A percentile compares a stretch with the other conserved stretches of the same genome.
Evolutionary conservation across 306 rosid genomes (phyloP).

Genomic region (Lupinus albus): DNA sequence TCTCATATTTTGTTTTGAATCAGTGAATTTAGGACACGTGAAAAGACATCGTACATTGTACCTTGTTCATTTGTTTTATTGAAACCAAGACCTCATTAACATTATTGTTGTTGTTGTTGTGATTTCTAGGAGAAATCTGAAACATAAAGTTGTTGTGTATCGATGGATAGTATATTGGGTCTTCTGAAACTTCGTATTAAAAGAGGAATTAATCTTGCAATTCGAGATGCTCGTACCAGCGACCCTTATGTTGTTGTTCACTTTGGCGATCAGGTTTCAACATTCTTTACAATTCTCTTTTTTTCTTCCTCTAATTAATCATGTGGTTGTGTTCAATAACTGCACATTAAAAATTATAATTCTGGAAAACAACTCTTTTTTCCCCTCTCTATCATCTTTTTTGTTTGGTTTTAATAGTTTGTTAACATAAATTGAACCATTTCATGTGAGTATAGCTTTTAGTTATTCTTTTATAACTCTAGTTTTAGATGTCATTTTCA

Average conservation of each 20-base stretch:
- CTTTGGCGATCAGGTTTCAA: slow-evolving; percentile 58
- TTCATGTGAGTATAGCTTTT: no score
- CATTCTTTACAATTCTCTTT: not conserved
- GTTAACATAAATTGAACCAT: no score
- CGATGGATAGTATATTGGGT: slow-evolving; percentile 59
- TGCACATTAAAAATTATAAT: no score
- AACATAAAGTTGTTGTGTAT: not conserved
- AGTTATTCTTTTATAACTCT: no score
- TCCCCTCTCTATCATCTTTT: not conserved
- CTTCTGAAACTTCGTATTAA: slow-evolving; percentile 69
- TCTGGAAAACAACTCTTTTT: not conserved
- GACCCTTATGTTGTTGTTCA: slow-evolving; percentile 73
- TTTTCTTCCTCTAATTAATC: no score
- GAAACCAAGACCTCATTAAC: no score
- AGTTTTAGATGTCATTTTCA: no score
- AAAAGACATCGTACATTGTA: not conserved
- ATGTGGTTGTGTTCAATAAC: not conserved
- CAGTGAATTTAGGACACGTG: not conserved
- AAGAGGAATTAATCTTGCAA: slow-evolving; percentile 69
- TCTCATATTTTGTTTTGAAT: not conserved
- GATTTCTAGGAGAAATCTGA: not conserved
- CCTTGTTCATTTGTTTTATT: not conserved
- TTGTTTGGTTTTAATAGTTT: not conserved
- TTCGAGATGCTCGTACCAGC: slow-evolving; percentile 70
- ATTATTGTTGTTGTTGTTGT: not conserved